Conservation (phyloP, 768 basidiomycete species). For the Termitomyces sp. region DNA sequence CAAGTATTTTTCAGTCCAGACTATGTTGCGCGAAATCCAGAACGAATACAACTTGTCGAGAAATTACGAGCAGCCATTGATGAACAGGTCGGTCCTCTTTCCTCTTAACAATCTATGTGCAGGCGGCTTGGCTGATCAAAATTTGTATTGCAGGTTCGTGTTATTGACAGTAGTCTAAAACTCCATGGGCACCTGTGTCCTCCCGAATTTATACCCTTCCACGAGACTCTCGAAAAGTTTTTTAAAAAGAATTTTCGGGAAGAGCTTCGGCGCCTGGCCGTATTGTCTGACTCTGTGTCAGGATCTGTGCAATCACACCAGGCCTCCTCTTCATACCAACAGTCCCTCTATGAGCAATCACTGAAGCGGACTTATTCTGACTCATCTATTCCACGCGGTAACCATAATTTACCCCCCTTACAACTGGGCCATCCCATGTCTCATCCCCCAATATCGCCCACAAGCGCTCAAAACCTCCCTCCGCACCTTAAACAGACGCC, state of each 20-base stretch:
- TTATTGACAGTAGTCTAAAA: slow-evolving; percentile 78
- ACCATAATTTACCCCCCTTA: slow-evolving; percentile 46
- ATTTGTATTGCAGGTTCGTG: slow-evolving; percentile 51
- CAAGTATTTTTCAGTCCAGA: slow-evolving; percentile 68
- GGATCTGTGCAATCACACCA: slow-evolving; percentile 31
- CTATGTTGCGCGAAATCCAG: slow-evolving; percentile 64
- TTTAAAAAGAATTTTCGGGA: slow-evolving; percentile 83
- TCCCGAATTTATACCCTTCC: slow-evolving; percentile 87
- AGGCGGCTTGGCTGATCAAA: neutral
- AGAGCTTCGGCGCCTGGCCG: slow-evolving; percentile 67
- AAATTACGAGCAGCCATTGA: slow-evolving; percentile 72
- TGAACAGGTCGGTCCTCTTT: slow-evolving; percentile 69
- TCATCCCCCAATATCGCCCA: slow-evolving; percentile 32
- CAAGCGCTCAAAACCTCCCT: slow-evolving; percentile 17
- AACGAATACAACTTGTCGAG: slow-evolving; percentile 64
- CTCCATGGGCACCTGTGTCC: slow-evolving; percentile 81
- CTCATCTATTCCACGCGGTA: slow-evolving; percentile 34
- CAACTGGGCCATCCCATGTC: slow-evolving; percentile 45
- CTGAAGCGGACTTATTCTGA: slow-evolving; percentile 41
- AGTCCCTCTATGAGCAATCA: slow-evolving; percentile 46
- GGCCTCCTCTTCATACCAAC: slow-evolving; percentile 35
- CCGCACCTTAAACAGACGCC: slow-evolving; percentile 56
- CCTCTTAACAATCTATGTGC: neutral
- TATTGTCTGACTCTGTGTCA: slow-evolving; percentile 44
- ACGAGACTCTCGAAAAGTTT: slow-evolving; percentile 81